These are phyloP conservation scores for Meyerozyma elateridarum DNA, from an alignment of 1,139 yeast species.

Conservation along the genomic window DNA sequence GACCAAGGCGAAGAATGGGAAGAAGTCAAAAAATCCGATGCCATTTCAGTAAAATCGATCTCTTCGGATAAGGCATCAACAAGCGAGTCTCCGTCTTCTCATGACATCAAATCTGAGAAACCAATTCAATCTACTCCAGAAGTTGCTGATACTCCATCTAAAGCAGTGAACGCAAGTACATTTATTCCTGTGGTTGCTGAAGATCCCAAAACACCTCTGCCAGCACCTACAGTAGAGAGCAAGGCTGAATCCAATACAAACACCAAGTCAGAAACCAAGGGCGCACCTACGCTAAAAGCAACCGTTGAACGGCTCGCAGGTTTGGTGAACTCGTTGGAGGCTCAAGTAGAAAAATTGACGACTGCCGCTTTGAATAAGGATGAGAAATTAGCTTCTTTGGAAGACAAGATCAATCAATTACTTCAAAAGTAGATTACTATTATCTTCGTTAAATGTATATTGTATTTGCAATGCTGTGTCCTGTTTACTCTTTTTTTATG, in stretches of 20 bases:
- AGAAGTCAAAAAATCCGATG: constrained; percentile 32
- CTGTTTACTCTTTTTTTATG: constrained; percentile 17
- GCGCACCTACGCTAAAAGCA: constrained; percentile 60
- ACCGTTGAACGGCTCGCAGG: constrained; percentile 62
- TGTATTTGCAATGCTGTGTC: too few species aligned
- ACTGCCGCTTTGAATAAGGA: constrained; percentile 59
- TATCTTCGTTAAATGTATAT: too few species aligned
- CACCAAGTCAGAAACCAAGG: constrained; percentile 12
- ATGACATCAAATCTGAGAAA: background rate
- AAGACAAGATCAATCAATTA: constrained; percentile 37
- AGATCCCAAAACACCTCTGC: background rate
- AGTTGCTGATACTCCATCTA: background rate
- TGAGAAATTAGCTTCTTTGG: constrained; percentile 45
- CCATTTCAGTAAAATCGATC: constrained; percentile 6
- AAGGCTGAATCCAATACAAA: too few species aligned
- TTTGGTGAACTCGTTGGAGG: constrained; percentile 53
- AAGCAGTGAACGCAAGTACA: too few species aligned
- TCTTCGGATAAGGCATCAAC: background rate
- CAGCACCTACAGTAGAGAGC: background rate
- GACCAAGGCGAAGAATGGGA: constrained; percentile 41
- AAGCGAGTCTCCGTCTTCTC: too few species aligned
- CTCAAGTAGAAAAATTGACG: constrained; percentile 47
- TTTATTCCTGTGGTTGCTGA: too few species aligned
- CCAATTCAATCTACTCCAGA: too few species aligned
- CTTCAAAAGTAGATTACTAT: constrained; percentile 22